These are phyloP conservation scores for Dactylorhiza incarnata DNA, from an alignment of 106 monocot genomes.

Conservation along the genomic window DNA sequence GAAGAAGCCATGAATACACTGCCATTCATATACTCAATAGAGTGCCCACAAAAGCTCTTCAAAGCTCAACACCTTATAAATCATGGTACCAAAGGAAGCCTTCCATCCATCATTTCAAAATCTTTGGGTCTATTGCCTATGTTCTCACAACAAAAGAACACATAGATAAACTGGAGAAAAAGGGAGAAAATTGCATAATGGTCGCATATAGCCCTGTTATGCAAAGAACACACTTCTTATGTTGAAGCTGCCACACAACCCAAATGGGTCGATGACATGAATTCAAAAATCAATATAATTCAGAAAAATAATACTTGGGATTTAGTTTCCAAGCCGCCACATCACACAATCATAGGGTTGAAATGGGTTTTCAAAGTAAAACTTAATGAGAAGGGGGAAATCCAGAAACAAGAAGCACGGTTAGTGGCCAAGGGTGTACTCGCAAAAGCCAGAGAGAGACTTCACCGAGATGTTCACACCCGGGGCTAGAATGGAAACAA, in stretches of 20 bases:
- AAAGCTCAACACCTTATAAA: too few species aligned
- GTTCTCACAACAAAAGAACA: too few species aligned
- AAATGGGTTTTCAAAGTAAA: constrained; percentile 5
- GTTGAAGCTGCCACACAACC: background rate
- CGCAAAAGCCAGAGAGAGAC: too few species aligned
- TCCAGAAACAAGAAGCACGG: background rate
- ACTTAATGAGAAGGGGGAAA: background rate
- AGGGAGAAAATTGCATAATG: background rate
- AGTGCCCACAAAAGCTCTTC: too few species aligned
- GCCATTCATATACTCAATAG: background rate
- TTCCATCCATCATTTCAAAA: background rate
- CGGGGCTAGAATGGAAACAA: too few species aligned
- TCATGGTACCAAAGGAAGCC: background rate
- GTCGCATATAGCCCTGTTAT: background rate
- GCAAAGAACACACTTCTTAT: background rate
- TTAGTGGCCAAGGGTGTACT: background rate
- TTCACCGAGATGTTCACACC: too few species aligned
- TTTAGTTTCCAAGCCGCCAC: background rate
- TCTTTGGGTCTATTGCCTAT: too few species aligned
- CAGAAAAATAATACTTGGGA: background rate
- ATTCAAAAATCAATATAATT: background rate
- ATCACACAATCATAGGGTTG: background rate
- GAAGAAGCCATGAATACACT: background rate
- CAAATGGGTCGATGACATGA: background rate
- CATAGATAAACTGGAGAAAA: background rate